phyloP scores from a whole-genome alignment of 2,329 filamentous ascomycete species.

The Raffaelea albimanens region DNA sequence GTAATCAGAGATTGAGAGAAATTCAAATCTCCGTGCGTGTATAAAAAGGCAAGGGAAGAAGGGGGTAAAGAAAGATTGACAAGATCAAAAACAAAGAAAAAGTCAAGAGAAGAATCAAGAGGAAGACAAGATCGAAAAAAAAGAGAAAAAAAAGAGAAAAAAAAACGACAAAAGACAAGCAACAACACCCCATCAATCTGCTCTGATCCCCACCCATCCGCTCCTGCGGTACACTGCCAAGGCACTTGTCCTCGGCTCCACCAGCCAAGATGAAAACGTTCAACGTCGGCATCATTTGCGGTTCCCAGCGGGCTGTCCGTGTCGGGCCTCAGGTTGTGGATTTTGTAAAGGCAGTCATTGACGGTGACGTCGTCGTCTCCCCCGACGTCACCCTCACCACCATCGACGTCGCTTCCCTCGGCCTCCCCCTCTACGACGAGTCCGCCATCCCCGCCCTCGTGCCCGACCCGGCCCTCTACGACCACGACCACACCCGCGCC shows the following conservation, averaged over 20 bases:
- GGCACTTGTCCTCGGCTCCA: not conserved
- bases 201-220: too few relatives aligned
- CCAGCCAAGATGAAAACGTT: constrained; percentile 6
- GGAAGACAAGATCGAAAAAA: too few relatives aligned
- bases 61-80: too few relatives aligned
- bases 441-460: constrained; percentile 21
- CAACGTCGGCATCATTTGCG: constrained; percentile 17
- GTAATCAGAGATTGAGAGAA: too few relatives aligned
- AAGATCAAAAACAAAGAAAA: too few relatives aligned
- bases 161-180: too few relatives aligned
- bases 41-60: too few relatives aligned
- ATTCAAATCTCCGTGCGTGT: too few relatives aligned
- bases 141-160: too few relatives aligned
- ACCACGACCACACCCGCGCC: constrained; percentile 23
- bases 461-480: constrained; percentile 20
- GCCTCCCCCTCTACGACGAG: constrained; percentile 27
- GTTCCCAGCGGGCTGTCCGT: constrained; percentile 17
- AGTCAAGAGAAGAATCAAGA: too few relatives aligned
- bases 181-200: too few relatives aligned
- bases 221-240: too few relatives aligned
- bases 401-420: constrained; percentile 21
- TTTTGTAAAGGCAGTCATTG: constrained; percentile 13
- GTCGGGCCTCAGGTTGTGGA: constrained; percentile 15
- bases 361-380: not conserved
- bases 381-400: constrained; percentile 9